A percentile compares a stretch with the other conserved stretches of the same genome.
phyloP scores from a whole-genome alignment of 1,139 yeast genomes.

The Hansenula lynferdii region DNA sequence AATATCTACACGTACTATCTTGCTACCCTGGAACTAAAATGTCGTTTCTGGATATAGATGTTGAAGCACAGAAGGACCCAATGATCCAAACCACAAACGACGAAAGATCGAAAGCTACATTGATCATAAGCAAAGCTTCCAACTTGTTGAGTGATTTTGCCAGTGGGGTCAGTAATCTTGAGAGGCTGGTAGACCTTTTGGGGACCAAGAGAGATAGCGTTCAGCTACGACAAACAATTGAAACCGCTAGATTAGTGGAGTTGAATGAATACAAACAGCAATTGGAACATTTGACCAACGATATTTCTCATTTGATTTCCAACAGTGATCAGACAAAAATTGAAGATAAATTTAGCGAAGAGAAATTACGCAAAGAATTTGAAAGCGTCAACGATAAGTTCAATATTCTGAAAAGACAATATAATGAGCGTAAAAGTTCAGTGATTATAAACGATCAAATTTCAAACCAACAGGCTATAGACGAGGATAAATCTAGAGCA shows the following conservation, averaged over 20 bases:
- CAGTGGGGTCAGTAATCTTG: slow-evolving; percentile 42
- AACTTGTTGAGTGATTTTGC: slow-evolving; percentile 38
- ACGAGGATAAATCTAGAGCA: slow-evolving; percentile 6
- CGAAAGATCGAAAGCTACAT: slow-evolving; percentile 12
- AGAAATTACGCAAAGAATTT: slow-evolving; percentile 39
- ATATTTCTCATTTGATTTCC: slow-evolving; percentile 24
- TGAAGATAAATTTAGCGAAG: slow-evolving; percentile 30
- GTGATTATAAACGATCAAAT: slow-evolving; percentile 28
- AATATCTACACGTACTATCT: too few relatives aligned
- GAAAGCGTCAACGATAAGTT: slow-evolving; percentile 34
- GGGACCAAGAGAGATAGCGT: slow-evolving; percentile 53
- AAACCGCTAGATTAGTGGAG: slow-evolving; percentile 23
- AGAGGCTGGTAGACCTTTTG: slow-evolving; percentile 41
- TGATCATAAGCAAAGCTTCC: slow-evolving; percentile 21
- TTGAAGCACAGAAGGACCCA: slow-evolving; percentile 45
- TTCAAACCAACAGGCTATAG: slow-evolving; percentile 16
- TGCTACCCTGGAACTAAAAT: too few relatives aligned
- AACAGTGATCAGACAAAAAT: slow-evolving; percentile 6
- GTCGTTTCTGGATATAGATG: slow-evolving; percentile 63
- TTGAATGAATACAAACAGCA: slow-evolving; percentile 24
- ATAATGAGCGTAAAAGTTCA: slow-evolving; percentile 31
- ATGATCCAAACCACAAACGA: slow-evolving; percentile 15
- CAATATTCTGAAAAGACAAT: slow-evolving; percentile 32
- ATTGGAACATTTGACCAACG: slow-evolving; percentile 30
- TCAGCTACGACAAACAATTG: slow-evolving; percentile 37